Conservation (phyloP, 1,284 basidiomycete species). For the Kwoniella shivajii region DNA sequence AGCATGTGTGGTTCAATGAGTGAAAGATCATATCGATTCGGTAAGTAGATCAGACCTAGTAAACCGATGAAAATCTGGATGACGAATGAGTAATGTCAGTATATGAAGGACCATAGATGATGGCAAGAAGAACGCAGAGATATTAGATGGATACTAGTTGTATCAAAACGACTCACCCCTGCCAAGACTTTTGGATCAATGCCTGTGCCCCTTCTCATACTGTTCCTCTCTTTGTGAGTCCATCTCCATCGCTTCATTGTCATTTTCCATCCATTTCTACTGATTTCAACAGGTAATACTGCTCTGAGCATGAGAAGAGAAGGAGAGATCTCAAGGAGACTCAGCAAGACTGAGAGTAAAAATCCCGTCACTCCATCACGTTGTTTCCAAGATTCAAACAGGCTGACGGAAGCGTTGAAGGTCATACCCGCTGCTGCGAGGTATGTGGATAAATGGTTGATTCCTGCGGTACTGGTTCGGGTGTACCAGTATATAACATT, state of each 20-base stretch:
- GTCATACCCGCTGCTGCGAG: neutral
- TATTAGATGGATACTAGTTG: no score
- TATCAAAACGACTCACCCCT: no score
- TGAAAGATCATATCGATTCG: neutral
- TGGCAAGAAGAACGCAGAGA: no score
- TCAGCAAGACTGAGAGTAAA: conserved; percentile 6
- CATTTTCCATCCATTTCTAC: conserved; percentile 9
- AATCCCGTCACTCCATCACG: neutral
- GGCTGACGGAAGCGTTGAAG: neutral
- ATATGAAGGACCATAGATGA: no score
- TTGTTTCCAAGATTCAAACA: neutral
- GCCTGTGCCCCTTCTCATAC: conserved; percentile 2
- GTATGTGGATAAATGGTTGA: conserved; percentile 3
- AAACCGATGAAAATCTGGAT: conserved; percentile 3
- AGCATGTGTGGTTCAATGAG: neutral
- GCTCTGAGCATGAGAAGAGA: conserved; percentile 9
- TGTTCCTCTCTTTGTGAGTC: conserved; percentile 19
- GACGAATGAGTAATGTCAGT: neutral
- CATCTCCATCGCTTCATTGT: conserved; percentile 5
- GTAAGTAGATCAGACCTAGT: neutral
- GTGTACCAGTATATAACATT: conserved; percentile 29
- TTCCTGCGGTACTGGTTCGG: conserved; percentile 16
- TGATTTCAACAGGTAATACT: conserved; percentile 17
- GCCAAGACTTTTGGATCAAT: conserved; percentile 1
- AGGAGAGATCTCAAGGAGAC: conserved; percentile 7